Conservation (phyloP, 1,139 yeast species). For the Kazachstania sp. region DNA sequence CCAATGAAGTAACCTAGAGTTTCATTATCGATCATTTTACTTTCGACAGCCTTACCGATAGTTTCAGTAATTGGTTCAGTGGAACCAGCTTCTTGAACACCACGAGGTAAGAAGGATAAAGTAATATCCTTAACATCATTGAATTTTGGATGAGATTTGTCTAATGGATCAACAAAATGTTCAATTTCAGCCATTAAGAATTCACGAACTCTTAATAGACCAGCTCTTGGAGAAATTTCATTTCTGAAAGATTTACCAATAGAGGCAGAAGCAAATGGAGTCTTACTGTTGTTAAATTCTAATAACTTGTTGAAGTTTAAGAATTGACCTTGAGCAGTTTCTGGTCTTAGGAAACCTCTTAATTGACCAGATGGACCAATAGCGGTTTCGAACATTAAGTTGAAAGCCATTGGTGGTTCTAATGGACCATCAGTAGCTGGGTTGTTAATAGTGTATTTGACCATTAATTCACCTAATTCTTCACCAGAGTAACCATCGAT, state of each 20-base stretch:
- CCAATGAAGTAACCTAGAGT: slow-evolving; percentile 96
- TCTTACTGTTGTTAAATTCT: slow-evolving; percentile 89
- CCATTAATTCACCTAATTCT: slow-evolving; percentile 81
- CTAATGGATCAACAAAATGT: slow-evolving; percentile 89
- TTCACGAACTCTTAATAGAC: slow-evolving; percentile 95
- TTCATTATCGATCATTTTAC: slow-evolving; percentile 90
- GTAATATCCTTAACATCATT: slow-evolving; percentile 63
- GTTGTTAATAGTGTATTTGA: slow-evolving; percentile 71
- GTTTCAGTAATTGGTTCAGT: slow-evolving; percentile 57
- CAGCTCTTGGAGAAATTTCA: slow-evolving; percentile 97
- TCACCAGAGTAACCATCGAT: slow-evolving; percentile 94
- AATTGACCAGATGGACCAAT: slow-evolving; percentile 97
- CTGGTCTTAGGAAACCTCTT: slow-evolving; percentile 95
- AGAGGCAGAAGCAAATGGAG: slow-evolving; percentile 99
- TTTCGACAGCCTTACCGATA: slow-evolving; percentile 80
- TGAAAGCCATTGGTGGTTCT: slow-evolving; percentile 90
- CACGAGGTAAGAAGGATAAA: slow-evolving; percentile 75
- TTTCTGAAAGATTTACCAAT: slow-evolving; percentile 98
- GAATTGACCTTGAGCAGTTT: slow-evolving; percentile 99
- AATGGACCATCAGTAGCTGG: slow-evolving; percentile 83
- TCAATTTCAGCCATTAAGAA: slow-evolving; percentile 99
- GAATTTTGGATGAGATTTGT: slow-evolving; percentile 78
- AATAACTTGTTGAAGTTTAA: slow-evolving; percentile 87
- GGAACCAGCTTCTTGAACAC: slow-evolving; percentile 76
- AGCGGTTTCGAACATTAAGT: slow-evolving; percentile 98